Base-by-base conservation (phyloP, 768 basidiomycete species). In the Lentinula edodes region DNA sequence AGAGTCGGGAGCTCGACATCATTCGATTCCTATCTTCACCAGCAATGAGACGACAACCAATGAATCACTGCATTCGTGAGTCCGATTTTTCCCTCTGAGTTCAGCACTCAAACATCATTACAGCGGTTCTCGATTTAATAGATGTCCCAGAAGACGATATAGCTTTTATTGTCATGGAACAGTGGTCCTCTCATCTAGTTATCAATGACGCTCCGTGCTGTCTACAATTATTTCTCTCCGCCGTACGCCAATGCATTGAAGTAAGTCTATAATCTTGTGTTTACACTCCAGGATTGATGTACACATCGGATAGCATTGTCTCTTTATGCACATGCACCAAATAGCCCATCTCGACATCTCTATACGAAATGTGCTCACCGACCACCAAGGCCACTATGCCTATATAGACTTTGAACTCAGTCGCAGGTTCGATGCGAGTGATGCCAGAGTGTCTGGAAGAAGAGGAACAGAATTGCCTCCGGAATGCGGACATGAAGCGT, bases 61-160 rank as follows among this genome's bases (percentile, higher is more conserved):
- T 81, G 83, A 91, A 91, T 68, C 90, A 89, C 66, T 86, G 83
- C 54, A 90, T 91, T 70, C 89, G 90, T 91, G 60, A 68, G 87
- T 80, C 45, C 60, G 36, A 58, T 41, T 52, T 60, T 53, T 41
- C 61, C 62, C 62, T 60, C n/a, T 15, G 8, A 38, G 12, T 38
- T 58, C 36, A 12, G 35, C 60, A 23, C 62, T 45, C 64, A 70
- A 54, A 55, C 8, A 58, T 62, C 20, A 20, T 36, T 52, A 15
- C 67, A 91, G 90, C 90, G 42, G 77, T 91, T 18, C 70, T 89
- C 35, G 87, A 86, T 66, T 70, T 89, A 18, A 80, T 91, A 54
- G 80, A 83, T 64, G 74, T 83, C 20, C 69, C 74, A 2, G 67
- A 75, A 9, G 86, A 88, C 61, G 70, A 75, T 53, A 68, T 88